These are phyloP conservation scores for Umbelopsis ramanniana DNA, from an alignment of 192 early-diverging fungal species.

Conservation along the genomic window DNA sequence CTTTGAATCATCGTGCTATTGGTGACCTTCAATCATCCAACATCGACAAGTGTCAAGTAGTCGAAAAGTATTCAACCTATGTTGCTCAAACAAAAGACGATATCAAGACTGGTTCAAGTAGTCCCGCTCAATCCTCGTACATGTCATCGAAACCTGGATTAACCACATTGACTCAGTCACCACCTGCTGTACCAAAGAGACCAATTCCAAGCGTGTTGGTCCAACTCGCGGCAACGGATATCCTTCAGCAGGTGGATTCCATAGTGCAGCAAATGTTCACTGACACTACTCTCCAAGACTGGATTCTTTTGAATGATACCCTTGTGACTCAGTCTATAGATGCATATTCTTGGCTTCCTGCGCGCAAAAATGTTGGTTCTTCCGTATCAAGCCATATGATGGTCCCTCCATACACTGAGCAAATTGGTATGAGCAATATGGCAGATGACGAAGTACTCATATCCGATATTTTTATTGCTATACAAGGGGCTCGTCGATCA, in stretches of 20 bases:
- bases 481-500: conserved; percentile 55
- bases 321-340: conserved; percentile 53
- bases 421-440: not conserved
- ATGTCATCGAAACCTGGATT: not conserved
- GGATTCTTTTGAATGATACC: conserved; percentile 53
- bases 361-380: conserved; percentile 29
- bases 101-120: not conserved
- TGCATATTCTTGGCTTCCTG: conserved; percentile 48
- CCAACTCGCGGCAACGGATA: conserved; percentile 24
- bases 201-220: conserved; percentile 28
- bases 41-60: not conserved
- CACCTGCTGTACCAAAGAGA: conserved; percentile 3
- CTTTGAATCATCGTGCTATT: not conserved
- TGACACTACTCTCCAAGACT: conserved; percentile 47
- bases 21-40: not conserved
- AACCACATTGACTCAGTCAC: not conserved
- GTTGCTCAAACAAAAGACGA: not conserved
- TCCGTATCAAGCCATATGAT: not conserved
- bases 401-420: not conserved
- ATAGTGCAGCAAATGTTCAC: conserved; percentile 41
- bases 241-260: conserved; percentile 42
- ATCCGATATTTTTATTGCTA: conserved; percentile 66
- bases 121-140: not conserved
- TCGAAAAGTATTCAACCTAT: not conserved
- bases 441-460: conserved; percentile 65